Conservation (phyloP, 192 early-diverging fungal species). For the Gryganskiella cystojenkinii region DNA sequence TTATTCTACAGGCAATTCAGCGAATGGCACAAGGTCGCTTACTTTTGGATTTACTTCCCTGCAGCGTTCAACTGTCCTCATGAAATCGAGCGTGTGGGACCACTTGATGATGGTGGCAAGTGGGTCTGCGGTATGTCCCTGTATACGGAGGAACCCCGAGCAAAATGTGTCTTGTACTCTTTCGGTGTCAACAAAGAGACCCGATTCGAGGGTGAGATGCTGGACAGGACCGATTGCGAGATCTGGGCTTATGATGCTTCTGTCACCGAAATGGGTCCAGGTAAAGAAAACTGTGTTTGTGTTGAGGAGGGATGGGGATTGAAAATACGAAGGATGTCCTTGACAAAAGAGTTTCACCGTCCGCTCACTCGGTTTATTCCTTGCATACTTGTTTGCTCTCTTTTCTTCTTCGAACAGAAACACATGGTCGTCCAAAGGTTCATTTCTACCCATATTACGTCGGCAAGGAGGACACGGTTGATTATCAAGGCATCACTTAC, state of each 20-base stretch:
- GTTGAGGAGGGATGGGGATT: too few species aligned
- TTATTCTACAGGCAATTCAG: too few species aligned
- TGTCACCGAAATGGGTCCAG: background rate
- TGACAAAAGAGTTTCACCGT: too few species aligned
- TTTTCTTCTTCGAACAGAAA: too few species aligned
- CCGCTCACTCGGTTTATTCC: too few species aligned
- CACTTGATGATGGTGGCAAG: slow-evolving; percentile 16
- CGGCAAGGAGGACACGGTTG: background rate
- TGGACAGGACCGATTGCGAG: slow-evolving; percentile 2
- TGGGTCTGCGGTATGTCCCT: background rate
- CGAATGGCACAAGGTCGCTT: too few species aligned
- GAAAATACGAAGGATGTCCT: too few species aligned
- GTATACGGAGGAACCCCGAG: background rate
- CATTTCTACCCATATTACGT: background rate
- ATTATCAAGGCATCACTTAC: background rate
- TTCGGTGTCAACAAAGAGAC: background rate
- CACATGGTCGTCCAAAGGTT: background rate
- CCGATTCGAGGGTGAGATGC: background rate
- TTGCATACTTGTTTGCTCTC: too few species aligned
- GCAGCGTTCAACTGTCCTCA: slow-evolving; percentile 19
- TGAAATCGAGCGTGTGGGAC: slow-evolving; percentile 15
- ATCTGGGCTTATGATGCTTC: slow-evolving; percentile 1
- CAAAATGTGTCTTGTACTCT: background rate
- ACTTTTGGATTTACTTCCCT: slow-evolving; percentile 19
- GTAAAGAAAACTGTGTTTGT: background rate